These are phyloP conservation scores for Orbilia brochopaga DNA, from an alignment of 2,329 filamentous ascomycete genomes.

Conservation along the genomic window DNA sequence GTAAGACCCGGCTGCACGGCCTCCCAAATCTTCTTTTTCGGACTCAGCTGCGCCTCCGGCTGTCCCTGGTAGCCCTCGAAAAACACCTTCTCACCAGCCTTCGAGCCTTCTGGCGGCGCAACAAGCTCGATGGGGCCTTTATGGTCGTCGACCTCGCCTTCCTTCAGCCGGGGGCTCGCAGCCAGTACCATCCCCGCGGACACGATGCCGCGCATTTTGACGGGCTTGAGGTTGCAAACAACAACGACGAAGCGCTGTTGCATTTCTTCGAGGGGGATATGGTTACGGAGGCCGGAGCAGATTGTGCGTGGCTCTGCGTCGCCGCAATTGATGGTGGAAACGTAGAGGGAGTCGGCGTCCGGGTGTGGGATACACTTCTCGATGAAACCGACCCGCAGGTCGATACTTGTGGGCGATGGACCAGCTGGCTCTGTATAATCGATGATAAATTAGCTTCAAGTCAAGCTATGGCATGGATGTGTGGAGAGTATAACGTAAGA, in stretches of 20 bases:
- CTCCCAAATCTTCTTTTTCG: slow-evolving; percentile 99
- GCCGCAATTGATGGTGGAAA: slow-evolving; percentile 93
- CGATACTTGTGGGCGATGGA: slow-evolving; percentile 83
- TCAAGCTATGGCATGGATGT: background rate
- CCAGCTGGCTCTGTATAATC: slow-evolving; percentile 67
- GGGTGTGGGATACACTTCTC: slow-evolving; percentile 95
- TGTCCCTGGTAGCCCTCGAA: slow-evolving; percentile 95
- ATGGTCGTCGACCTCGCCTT: slow-evolving; percentile 77
- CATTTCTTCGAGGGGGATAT: slow-evolving; percentile 93
- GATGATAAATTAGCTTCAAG: background rate
- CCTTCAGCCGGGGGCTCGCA: slow-evolving; percentile 80
- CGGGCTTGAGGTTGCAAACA: slow-evolving; percentile 97
- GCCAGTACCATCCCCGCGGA: slow-evolving; percentile 90
- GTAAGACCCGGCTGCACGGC: slow-evolving; percentile 94
- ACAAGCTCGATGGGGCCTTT: slow-evolving; percentile 94
- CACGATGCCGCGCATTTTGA: slow-evolving; percentile 94
- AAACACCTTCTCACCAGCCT: slow-evolving; percentile 84
- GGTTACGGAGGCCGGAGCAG: slow-evolving; percentile 93
- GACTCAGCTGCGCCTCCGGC: slow-evolving; percentile 91
- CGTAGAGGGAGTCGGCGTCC: slow-evolving; percentile 93
- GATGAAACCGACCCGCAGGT: slow-evolving; percentile 95
- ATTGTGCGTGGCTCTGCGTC: slow-evolving; percentile 89
- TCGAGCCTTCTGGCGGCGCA: slow-evolving; percentile 75
- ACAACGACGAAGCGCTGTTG: slow-evolving; percentile 93
- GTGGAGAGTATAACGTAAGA: background rate